phyloP scores from a whole-genome alignment of 148 eudicot species.

The Cornus suecica region DNA sequence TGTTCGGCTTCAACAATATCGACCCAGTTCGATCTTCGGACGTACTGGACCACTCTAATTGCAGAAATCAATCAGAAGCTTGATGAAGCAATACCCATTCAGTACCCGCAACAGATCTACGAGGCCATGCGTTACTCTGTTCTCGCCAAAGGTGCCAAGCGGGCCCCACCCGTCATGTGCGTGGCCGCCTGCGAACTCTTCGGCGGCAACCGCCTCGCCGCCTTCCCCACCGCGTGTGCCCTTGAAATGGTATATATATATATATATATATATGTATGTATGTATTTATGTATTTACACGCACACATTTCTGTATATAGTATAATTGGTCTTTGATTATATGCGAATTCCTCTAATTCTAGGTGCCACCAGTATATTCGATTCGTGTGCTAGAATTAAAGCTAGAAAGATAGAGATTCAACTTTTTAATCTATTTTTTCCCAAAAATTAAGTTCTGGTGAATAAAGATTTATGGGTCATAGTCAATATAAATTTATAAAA shows the following conservation, averaged over 20 bases:
- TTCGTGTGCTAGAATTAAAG: neutral
- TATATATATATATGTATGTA: too few relatives aligned
- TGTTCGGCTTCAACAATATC: slow-evolving; percentile 20
- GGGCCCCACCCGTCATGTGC: slow-evolving; percentile 92
- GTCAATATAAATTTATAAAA: too few relatives aligned
- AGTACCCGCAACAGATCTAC: slow-evolving; percentile 73
- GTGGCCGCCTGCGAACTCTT: slow-evolving; percentile 89
- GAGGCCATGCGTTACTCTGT: slow-evolving; percentile 89
- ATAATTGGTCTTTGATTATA: neutral
- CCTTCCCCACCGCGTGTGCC: slow-evolving; percentile 95
- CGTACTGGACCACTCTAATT: slow-evolving; percentile 67
- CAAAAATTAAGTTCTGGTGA: too few relatives aligned
- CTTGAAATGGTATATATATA: slow-evolving; percentile 99
- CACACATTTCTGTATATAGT: too few relatives aligned
- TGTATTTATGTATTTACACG: too few relatives aligned
- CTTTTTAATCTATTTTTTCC: too few relatives aligned
- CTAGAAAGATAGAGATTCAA: too few relatives aligned
- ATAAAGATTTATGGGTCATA: too few relatives aligned
- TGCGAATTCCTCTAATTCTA: neutral
- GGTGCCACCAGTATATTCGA: neutral
- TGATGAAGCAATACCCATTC: slow-evolving; percentile 68
- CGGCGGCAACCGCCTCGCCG: slow-evolving; percentile 73
- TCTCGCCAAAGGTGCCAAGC: slow-evolving; percentile 71
- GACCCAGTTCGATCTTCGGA: slow-evolving; percentile 54
- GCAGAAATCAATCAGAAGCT: slow-evolving; percentile 68